A percentile compares a stretch with the other conserved stretches of the same genome.
Evolutionary conservation across 345 rosid genomes (phyloP).

Genomic region (Diplotaxis tenuifolia): DNA sequence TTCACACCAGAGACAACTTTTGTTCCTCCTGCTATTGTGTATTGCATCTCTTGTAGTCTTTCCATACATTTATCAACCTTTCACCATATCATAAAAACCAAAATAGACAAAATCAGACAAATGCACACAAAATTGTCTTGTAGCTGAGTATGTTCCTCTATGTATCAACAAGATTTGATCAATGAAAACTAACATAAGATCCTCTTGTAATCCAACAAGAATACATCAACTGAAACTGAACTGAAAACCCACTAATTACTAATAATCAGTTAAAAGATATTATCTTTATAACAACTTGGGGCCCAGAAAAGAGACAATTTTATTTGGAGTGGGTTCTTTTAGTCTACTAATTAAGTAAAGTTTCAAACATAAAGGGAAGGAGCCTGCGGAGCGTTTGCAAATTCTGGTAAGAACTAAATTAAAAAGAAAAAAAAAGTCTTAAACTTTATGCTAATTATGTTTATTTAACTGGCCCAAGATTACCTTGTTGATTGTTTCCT

Average conservation of each 20-base stretch:
- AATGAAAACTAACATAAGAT: no score
- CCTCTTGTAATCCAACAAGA: background rate
- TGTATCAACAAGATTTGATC: no score
- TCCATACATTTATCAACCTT: conserved; percentile 98
- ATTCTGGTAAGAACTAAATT: background rate
- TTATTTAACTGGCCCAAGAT: background rate
- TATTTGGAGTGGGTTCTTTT: conserved; percentile 5
- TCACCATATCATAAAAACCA: conserved; percentile 26
- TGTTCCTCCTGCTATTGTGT: conserved; percentile 79
- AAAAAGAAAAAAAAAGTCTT: conserved; percentile 3
- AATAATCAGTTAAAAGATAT: background rate
- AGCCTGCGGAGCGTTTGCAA: conserved; percentile 32
- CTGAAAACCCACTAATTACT: background rate
- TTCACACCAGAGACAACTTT: conserved; percentile 77
- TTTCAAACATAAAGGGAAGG: conserved; percentile 31
- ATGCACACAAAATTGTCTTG: background rate
- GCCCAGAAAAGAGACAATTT: conserved; percentile 2
- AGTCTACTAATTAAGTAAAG: conserved; percentile 4
- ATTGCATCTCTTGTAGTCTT: conserved; percentile 88
- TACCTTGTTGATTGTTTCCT: conserved; percentile 89
- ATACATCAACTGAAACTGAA: background rate
- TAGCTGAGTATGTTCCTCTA: background rate
- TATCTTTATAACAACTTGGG: background rate
- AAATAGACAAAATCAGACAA: background rate
- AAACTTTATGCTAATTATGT: conserved; percentile 24